phyloP scores from a whole-genome alignment of 805 yeast genomes.

The Nakazawaea molendinolei region DNA sequence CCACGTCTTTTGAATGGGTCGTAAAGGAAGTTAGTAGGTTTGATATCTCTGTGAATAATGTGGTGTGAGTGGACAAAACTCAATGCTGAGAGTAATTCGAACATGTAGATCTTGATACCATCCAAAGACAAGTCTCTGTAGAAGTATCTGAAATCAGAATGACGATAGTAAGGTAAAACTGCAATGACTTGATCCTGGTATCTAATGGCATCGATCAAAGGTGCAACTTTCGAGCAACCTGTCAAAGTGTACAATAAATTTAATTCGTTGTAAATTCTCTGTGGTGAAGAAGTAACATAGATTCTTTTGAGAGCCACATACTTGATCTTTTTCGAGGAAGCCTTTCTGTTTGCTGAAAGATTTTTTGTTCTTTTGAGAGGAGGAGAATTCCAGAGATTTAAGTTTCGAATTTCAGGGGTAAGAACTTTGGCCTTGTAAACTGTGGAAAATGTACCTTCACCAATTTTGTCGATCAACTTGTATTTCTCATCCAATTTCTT shows the following conservation, averaged over 20 bases:
- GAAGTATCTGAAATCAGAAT: slow-evolving; percentile 83
- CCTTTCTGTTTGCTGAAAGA: slow-evolving; percentile 13
- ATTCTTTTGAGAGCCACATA: slow-evolving; percentile 87
- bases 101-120: slow-evolving; percentile 77
- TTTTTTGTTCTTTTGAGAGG: slow-evolving; percentile 16
- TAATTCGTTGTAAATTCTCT: slow-evolving; percentile 83
- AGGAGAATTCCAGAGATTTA: slow-evolving; percentile 22
- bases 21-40: slow-evolving; percentile 67
- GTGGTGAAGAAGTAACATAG: slow-evolving; percentile 93
- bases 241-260: slow-evolving; percentile 63
- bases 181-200: slow-evolving; percentile 90
- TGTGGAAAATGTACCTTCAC: slow-evolving; percentile 79
- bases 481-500: slow-evolving; percentile 27
- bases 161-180: slow-evolving; percentile 84
- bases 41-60: slow-evolving; percentile 89
- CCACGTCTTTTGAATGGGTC: slow-evolving; percentile 65
- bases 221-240: slow-evolving; percentile 74
- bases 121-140: slow-evolving; percentile 71
- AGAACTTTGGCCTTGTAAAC: slow-evolving; percentile 56
- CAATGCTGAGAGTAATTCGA: slow-evolving; percentile 71
- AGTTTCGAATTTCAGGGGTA: slow-evolving; percentile 18
- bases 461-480: slow-evolving; percentile 43
- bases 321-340: slow-evolving; percentile 25
- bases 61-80: slow-evolving; percentile 70
- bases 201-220: slow-evolving; percentile 81